These are phyloP conservation scores for Starmerella apis DNA, from an alignment of 805 yeast genomes.

Conservation along the genomic window DNA sequence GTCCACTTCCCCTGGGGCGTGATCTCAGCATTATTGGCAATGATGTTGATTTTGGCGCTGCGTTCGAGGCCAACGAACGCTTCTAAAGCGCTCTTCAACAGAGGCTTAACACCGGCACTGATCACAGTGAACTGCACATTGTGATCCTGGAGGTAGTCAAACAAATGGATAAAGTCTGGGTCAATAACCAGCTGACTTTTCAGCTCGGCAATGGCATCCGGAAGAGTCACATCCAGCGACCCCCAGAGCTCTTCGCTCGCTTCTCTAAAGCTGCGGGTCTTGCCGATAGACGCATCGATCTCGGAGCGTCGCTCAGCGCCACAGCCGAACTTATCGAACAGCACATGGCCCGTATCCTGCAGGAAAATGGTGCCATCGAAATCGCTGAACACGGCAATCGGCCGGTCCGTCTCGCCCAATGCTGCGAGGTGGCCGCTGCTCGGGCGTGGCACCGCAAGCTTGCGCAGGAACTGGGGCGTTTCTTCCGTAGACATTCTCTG, in stretches of 20 bases:
- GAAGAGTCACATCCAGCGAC: conserved; percentile 34
- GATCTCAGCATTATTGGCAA: conserved; percentile 36
- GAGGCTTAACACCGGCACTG: conserved; percentile 37
- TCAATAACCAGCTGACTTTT: conserved; percentile 33
- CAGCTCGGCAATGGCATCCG: conserved; percentile 33
- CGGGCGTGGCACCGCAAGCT: conserved; percentile 26
- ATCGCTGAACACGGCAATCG: conserved; percentile 31
- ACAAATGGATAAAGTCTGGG: conserved; percentile 34
- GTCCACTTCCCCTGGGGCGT: conserved; percentile 35
- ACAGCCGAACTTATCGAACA: conserved; percentile 37
- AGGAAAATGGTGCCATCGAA: conserved; percentile 39
- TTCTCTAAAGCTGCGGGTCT: conserved; percentile 34
- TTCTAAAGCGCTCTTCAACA: conserved; percentile 36
- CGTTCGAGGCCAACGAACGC: conserved; percentile 34
- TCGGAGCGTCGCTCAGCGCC: conserved; percentile 33
- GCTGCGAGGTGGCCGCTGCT: conserved; percentile 26
- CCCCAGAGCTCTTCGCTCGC: conserved; percentile 40
- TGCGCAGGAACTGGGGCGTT: conserved; percentile 20
- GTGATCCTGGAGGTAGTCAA: conserved; percentile 33
- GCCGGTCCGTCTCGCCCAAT: conserved; percentile 26
- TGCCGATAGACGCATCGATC: conserved; percentile 34
- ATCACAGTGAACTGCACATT: conserved; percentile 36
- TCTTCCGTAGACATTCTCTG: conserved; percentile 1
- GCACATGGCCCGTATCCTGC: conserved; percentile 40
- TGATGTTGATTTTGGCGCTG: conserved; percentile 33